Percentiles rank a stretch among this genome's conserved stretches.
These are phyloP conservation scores for Neofusicoccum laricinum DNA, from an alignment of 2,329 filamentous ascomycete genomes.

Conservation along the genomic window DNA sequence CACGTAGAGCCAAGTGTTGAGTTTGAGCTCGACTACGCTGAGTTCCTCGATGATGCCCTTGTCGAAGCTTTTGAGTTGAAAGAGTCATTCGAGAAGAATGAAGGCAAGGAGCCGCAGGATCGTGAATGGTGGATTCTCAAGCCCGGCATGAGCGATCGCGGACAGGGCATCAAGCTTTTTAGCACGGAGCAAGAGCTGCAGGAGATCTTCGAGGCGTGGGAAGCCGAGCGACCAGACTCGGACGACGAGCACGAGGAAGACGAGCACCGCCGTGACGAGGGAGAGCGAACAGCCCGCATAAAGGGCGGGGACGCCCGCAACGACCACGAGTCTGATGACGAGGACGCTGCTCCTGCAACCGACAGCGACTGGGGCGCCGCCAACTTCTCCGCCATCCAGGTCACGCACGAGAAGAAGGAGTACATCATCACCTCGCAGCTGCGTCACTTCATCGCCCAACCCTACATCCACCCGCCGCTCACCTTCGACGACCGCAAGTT, in stretches of 20 bases:
- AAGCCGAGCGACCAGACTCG: slow-evolving; percentile 63
- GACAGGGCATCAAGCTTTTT: slow-evolving; percentile 89
- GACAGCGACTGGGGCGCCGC: neutral
- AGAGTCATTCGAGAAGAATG: slow-evolving; percentile 72
- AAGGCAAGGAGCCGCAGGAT: slow-evolving; percentile 35
- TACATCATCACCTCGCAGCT: slow-evolving; percentile 83
- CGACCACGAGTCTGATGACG: slow-evolving; percentile 31
- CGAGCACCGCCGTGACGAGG: slow-evolving; percentile 29
- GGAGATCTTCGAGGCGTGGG: slow-evolving; percentile 88
- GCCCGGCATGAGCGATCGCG: slow-evolving; percentile 94
- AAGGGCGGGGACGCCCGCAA: slow-evolving; percentile 33
- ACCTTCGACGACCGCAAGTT: slow-evolving; percentile 77
- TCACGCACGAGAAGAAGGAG: slow-evolving; percentile 32
- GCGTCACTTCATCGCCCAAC: slow-evolving; percentile 92
- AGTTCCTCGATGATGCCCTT: slow-evolving; percentile 91
- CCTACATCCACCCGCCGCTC: slow-evolving; percentile 87
- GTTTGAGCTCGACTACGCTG: slow-evolving; percentile 94
- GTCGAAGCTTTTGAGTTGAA: slow-evolving; percentile 85
- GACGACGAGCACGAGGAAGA: slow-evolving; percentile 46
- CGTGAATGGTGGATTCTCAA: slow-evolving; percentile 97
- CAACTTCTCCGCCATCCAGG: slow-evolving; percentile 14
- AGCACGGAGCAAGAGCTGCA: slow-evolving; percentile 80
- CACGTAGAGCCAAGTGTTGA: slow-evolving; percentile 77
- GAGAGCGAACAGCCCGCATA: slow-evolving; percentile 19
- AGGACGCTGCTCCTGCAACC: slow-evolving; percentile 22